These are phyloP conservation scores for Collariella sp. DNA, from an alignment of 495 filamentous ascomycete species.

Conservation along the genomic window DNA sequence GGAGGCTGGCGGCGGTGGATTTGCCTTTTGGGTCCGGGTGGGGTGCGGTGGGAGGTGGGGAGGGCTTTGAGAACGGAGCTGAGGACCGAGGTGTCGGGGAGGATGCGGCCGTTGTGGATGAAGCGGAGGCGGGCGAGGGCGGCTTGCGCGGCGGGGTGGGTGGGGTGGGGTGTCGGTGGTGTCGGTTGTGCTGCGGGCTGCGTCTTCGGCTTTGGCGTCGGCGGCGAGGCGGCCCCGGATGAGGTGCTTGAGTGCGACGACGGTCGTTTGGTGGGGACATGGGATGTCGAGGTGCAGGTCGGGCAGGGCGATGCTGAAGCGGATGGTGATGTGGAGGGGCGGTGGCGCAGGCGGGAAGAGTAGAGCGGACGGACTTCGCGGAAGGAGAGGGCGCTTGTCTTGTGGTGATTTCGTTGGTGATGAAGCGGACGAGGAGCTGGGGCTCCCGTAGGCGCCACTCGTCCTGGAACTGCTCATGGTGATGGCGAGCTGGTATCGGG, in stretches of 20 bases:
- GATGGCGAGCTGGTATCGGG: not conserved
- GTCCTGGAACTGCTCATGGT: conserved; percentile 13
- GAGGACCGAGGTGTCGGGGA: conserved; percentile 61
- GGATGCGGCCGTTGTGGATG: conserved; percentile 78
- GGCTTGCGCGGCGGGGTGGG: conserved; percentile 41
- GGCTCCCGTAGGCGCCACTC: not conserved
- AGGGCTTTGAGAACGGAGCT: conserved; percentile 55
- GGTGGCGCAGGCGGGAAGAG: conserved; percentile 23
- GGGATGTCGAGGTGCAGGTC: conserved; percentile 74
- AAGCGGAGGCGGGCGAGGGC: conserved; percentile 63
- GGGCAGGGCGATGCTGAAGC: conserved; percentile 76
- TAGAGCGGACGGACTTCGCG: conserved; percentile 5
- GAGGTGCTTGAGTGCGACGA: conserved; percentile 66
- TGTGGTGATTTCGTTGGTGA: conserved; percentile 12
- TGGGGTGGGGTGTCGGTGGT: conserved; percentile 6
- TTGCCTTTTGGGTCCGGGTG: conserved; percentile 29
- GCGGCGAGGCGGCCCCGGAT: conserved; percentile 66
- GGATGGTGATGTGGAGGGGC: conserved; percentile 66
- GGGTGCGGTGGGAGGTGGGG: conserved; percentile 38
- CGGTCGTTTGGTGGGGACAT: conserved; percentile 56
- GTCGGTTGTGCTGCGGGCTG: conserved; percentile 34
- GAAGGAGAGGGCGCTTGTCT: conserved; percentile 1
- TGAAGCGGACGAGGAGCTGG: conserved; percentile 12
- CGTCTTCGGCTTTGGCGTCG: conserved; percentile 34
- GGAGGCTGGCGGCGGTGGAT: conserved; percentile 14